phyloP scores from a whole-genome alignment of 2,329 filamentous ascomycete genomes.

The Daldinia sp. region DNA sequence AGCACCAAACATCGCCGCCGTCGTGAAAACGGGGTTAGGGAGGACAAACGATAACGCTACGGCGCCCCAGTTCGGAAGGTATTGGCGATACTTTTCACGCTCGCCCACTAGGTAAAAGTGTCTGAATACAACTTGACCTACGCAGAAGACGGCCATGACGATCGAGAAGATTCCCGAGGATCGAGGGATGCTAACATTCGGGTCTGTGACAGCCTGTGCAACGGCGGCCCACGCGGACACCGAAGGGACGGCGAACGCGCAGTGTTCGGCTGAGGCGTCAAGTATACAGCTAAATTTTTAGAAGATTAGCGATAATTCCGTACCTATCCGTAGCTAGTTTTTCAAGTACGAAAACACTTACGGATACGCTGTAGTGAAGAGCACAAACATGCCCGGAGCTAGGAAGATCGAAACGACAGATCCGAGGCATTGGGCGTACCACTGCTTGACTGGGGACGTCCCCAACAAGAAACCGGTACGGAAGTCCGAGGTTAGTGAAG shows the following conservation, averaged over 20 bases:
- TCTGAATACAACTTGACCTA: slow-evolving; percentile 60
- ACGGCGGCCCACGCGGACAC: slow-evolving; percentile 73
- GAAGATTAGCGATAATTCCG: neutral
- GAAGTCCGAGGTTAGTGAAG: slow-evolving; percentile 68
- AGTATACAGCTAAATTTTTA: slow-evolving; percentile 60
- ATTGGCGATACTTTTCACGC: slow-evolving; percentile 62
- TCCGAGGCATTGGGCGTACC: slow-evolving; percentile 70
- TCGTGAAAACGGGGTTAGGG: slow-evolving; percentile 59
- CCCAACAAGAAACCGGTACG: slow-evolving; percentile 72
- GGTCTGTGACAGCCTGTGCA: slow-evolving; percentile 67
- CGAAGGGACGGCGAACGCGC: slow-evolving; percentile 69
- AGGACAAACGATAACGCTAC: slow-evolving; percentile 62
- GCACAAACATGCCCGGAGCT: slow-evolving; percentile 71
- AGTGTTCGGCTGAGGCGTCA: slow-evolving; percentile 55
- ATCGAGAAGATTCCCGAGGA: slow-evolving; percentile 66
- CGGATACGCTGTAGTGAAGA: slow-evolving; percentile 73
- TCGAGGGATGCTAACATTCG: slow-evolving; percentile 62
- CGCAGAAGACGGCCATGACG: slow-evolving; percentile 60
- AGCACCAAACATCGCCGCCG: slow-evolving; percentile 66
- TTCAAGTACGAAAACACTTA: no score
- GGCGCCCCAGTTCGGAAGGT: slow-evolving; percentile 69
- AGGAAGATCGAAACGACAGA: slow-evolving; percentile 71
- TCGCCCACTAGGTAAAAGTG: slow-evolving; percentile 63
- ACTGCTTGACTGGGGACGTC: slow-evolving; percentile 71
- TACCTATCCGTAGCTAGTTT: no score